A percentile compares a stretch with the other conserved stretches of the same genome.
Evolutionary conservation across 2,329 filamentous ascomycete genomes (phyloP).

Genomic region (Calonectria pseudoturangicola): DNA sequence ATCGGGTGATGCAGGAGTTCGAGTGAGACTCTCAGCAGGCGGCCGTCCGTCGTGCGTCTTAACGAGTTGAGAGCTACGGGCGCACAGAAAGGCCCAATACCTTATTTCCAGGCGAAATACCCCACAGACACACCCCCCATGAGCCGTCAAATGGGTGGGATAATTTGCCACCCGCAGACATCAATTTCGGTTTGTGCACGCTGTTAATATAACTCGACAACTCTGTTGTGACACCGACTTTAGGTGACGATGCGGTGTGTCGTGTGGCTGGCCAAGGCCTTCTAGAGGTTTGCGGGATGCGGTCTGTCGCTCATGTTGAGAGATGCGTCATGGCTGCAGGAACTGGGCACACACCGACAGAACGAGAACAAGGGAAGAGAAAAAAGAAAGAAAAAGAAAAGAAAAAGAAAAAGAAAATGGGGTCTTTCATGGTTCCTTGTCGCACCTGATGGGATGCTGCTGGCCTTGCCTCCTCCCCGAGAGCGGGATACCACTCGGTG

Average conservation of each 20-base stretch:
- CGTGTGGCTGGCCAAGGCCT: slow-evolving; percentile 4
- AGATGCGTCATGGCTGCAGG: slow-evolving; percentile 24
- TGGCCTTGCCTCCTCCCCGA: not conserved
- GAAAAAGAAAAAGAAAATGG: not conserved
- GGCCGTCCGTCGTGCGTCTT: not conserved
- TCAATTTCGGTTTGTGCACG: not conserved
- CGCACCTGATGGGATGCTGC: not conserved
- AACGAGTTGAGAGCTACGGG: not conserved
- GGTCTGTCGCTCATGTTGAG: slow-evolving; percentile 11
- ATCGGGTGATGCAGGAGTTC: slow-evolving; percentile 22
- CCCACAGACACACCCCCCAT: not conserved
- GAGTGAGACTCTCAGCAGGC: slow-evolving; percentile 22
- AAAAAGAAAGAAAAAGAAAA: not conserved
- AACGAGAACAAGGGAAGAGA: not conserved
- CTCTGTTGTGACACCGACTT: slow-evolving; percentile 20
- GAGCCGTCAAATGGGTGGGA: not conserved
- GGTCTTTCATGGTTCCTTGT: slow-evolving; percentile 11
- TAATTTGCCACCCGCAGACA: slow-evolving; percentile 17
- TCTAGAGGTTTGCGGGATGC: not conserved
- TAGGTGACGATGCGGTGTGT: slow-evolving; percentile 17
- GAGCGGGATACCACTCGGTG: not conserved
- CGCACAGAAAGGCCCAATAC: not conserved
- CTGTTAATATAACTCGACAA: not conserved
- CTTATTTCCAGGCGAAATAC: not conserved
- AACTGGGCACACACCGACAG: slow-evolving; percentile 21